phyloP scores from a whole-genome alignment of 352 stramenopile genomes.

The Phytophthora ohioensis region DNA sequence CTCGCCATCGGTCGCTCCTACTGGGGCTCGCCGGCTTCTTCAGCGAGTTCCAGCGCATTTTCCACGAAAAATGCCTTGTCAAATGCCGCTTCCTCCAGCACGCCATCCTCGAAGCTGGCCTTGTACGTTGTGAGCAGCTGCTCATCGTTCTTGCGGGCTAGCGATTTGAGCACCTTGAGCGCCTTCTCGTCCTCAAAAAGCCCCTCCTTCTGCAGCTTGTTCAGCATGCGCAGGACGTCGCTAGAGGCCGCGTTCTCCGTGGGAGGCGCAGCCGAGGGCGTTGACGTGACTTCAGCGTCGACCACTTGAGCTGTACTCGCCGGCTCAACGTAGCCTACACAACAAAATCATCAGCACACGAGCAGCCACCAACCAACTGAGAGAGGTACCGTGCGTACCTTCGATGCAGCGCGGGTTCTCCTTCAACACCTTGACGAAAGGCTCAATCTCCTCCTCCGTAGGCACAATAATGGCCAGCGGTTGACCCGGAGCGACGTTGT shows the following conservation, averaged over 20 bases:
- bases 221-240: constrained; percentile 77
- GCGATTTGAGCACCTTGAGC: constrained; percentile 86
- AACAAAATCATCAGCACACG: constrained; percentile 3
- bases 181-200: constrained; percentile 68
- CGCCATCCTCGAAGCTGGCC: constrained; percentile 72
- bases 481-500: constrained; percentile 70
- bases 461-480: constrained; percentile 83
- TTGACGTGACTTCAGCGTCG: constrained; percentile 25
- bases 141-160: constrained; percentile 84
- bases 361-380: not conserved
- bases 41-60: constrained; percentile 80
- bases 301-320: constrained; percentile 15
- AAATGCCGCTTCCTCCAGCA: constrained; percentile 63
- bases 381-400: constrained; percentile 38
- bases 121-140: constrained; percentile 84
- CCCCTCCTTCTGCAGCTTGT: constrained; percentile 86
- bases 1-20: constrained; percentile 11
- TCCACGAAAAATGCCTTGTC: constrained; percentile 88
- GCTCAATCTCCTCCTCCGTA: constrained; percentile 63
- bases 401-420: constrained; percentile 71
- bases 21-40: constrained; percentile 46
- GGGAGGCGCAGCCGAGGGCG: constrained; percentile 10
- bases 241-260: constrained; percentile 57
- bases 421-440: constrained; percentile 66
- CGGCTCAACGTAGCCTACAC: constrained; percentile 48